Conservation (phyloP, 2,329 filamentous ascomycete genomes). For the Pseudocercospora ulei region DNA sequence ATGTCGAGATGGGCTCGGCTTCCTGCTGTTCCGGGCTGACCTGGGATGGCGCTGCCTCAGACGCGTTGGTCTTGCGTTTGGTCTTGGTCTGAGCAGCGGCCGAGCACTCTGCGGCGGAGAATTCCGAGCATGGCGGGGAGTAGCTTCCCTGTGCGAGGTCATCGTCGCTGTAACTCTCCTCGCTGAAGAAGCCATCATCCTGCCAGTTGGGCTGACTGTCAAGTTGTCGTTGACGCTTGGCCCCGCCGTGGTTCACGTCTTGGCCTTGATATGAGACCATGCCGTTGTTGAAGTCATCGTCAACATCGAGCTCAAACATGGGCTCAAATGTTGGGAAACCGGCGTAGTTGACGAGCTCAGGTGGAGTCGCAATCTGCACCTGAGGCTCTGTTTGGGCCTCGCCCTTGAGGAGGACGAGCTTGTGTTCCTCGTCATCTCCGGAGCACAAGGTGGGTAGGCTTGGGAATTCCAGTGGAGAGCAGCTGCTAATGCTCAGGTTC, state of each 20-base stretch:
- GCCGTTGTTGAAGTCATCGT: constrained; percentile 72
- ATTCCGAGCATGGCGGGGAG: constrained; percentile 51
- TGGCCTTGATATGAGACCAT: constrained; percentile 61
- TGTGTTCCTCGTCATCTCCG: constrained; percentile 46
- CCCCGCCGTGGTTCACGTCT: constrained; percentile 51
- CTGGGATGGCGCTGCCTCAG: constrained; percentile 37
- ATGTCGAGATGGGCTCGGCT: constrained; percentile 41
- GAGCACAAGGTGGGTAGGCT: constrained; percentile 52
- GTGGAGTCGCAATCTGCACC: constrained; percentile 35
- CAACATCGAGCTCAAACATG: constrained; percentile 83
- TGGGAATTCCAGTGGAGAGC: constrained; percentile 53
- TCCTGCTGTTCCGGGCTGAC: constrained; percentile 36
- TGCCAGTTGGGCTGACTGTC: constrained; percentile 56
- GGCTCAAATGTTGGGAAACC: constrained; percentile 59
- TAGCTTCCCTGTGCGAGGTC: constrained; percentile 52
- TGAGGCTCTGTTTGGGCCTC: constrained; percentile 27
- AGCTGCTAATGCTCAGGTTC: constrained; percentile 65
- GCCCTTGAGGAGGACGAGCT: constrained; percentile 42
- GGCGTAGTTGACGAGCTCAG: constrained; percentile 45
- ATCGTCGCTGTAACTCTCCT: constrained; percentile 66
- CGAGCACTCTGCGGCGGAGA: constrained; percentile 32
- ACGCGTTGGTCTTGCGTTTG: constrained; percentile 26
- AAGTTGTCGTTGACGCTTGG: constrained; percentile 65
- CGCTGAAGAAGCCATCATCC: constrained; percentile 66
- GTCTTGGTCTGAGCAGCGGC: constrained; percentile 26